Percentiles rank a stretch among this genome's conserved stretches.
Conservation (phyloP, 2,329 filamentous ascomycete genomes). For the Ceratocystiopsis minuta region DNA sequence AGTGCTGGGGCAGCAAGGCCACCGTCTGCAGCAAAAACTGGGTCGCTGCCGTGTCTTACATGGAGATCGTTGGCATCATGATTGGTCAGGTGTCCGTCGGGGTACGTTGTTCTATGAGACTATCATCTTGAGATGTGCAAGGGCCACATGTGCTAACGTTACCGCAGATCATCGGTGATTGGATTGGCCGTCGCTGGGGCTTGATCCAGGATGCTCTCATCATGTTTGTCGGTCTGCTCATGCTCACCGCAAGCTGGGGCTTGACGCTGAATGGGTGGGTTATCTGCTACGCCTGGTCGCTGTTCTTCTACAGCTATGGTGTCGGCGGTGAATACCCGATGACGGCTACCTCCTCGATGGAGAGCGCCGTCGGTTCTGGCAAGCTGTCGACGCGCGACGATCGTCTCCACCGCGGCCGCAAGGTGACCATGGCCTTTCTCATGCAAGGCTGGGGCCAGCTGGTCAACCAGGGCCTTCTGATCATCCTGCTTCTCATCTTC, state of each 20-base stretch:
- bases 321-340: slow-evolving; percentile 88
- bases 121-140: too few species aligned
- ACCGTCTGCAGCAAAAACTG: slow-evolving; percentile 60
- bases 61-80: slow-evolving; percentile 91
- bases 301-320: slow-evolving; percentile 69
- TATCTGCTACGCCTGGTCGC: slow-evolving; percentile 86
- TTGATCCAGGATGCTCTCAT: slow-evolving; percentile 86
- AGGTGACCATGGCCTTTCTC: slow-evolving; percentile 87
- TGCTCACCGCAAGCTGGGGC: slow-evolving; percentile 86
- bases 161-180: slow-evolving; percentile 37
- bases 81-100: slow-evolving; percentile 80
- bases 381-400: slow-evolving; percentile 82
- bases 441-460: slow-evolving; percentile 99
- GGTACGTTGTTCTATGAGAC: too few species aligned
- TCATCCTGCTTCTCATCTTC: slow-evolving; percentile 74
- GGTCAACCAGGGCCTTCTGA: slow-evolving; percentile 79
- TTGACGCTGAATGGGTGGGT: slow-evolving; percentile 80
- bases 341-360: slow-evolving; percentile 89
- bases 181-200: slow-evolving; percentile 84
- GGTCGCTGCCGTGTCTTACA: slow-evolving; percentile 70
- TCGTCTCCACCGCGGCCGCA: slow-evolving; percentile 84
- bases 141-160: too few species aligned
- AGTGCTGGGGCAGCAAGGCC: slow-evolving; percentile 49
- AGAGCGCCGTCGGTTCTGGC: slow-evolving; percentile 70
- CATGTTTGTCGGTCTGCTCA: slow-evolving; percentile 84